phyloP scores from a whole-genome alignment of 208 protist genomes.

The Leishmania gerbilli region DNA sequence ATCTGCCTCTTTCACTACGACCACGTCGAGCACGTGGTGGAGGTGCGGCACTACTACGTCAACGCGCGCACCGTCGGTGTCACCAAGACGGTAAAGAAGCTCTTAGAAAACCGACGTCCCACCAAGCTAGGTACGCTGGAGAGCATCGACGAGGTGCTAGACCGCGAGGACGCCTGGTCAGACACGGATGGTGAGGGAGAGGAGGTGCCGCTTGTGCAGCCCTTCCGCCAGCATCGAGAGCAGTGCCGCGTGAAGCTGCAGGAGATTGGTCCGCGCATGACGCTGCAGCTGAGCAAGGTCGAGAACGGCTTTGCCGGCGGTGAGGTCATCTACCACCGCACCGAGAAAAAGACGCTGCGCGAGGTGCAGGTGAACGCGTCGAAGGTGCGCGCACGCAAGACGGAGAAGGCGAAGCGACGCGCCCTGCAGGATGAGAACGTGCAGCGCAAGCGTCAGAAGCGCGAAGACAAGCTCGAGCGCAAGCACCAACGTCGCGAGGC shows the following conservation, averaged over 20 bases:
- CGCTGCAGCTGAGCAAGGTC: conserved; percentile 88
- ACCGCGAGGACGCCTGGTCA: conserved; percentile 84
- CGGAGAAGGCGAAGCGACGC: conserved; percentile 71
- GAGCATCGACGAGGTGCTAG: conserved; percentile 79
- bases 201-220: conserved; percentile 85
- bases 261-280: conserved; percentile 92
- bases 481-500: conserved; percentile 73
- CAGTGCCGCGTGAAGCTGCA: conserved; percentile 92
- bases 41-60: conserved; percentile 91
- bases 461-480: conserved; percentile 57
- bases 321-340: conserved; percentile 85
- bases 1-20: conserved; percentile 91
- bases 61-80: conserved; percentile 79
- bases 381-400: conserved; percentile 69
- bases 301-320: conserved; percentile 89
- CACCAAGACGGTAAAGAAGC: conserved; percentile 87
- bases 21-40: conserved; percentile 80
- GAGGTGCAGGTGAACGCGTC: conserved; percentile 72
- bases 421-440: conserved; percentile 88
- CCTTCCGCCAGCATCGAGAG: conserved; percentile 85
- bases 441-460: conserved; percentile 48
- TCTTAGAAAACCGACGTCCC: conserved; percentile 80
- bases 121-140: conserved; percentile 82
- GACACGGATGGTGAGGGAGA: conserved; percentile 93
- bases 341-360: conserved; percentile 59